A percentile compares a stretch with the other conserved stretches of the same genome.
phyloP scores from a whole-genome alignment of 2,329 filamentous ascomycete genomes.

The Escovopsis weberi region DNA sequence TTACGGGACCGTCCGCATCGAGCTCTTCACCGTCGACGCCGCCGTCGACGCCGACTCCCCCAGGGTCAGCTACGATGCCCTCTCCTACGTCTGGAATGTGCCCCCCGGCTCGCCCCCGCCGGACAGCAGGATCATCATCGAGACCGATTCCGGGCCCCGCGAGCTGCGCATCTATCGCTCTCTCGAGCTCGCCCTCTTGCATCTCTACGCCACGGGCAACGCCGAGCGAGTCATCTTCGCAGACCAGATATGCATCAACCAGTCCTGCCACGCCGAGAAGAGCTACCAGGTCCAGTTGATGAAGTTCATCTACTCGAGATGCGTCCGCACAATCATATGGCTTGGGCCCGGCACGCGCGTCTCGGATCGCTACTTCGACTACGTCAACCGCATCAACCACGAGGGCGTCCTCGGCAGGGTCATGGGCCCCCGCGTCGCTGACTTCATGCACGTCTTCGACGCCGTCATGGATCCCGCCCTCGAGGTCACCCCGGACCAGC shows the following conservation, averaged over 20 bases:
- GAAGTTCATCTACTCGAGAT: conserved; percentile 15
- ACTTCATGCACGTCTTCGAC: conserved; percentile 14
- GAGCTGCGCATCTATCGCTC: conserved; percentile 13
- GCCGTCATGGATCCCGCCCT: conserved; percentile 14
- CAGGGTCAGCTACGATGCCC: conserved; percentile 12
- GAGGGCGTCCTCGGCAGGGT: conserved; percentile 11
- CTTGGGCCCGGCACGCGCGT: conserved; percentile 11
- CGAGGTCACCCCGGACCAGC: conserved; percentile 7
- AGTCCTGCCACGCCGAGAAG: conserved; percentile 12
- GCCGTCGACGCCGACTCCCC: conserved; percentile 1
- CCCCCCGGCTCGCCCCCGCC: conserved; percentile 3
- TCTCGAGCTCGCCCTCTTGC: conserved; percentile 16
- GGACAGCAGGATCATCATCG: conserved; percentile 14
- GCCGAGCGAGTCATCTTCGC: conserved; percentile 13
- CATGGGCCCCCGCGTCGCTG: conserved; percentile 10
- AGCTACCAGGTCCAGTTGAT: conserved; percentile 15
- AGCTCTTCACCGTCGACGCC: conserved; percentile 13
- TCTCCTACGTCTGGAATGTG: conserved; percentile 18
- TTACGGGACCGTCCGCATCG: conserved; percentile 12
- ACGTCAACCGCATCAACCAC: conserved; percentile 5
- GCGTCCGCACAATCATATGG: conserved; percentile 13
- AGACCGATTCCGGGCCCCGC: conserved; percentile 4
- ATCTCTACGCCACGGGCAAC: conserved; percentile 5
- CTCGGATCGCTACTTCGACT: conserved; percentile 11
- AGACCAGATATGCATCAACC: conserved; percentile 20